phyloP scores from a whole-genome alignment of 1,284 basidiomycete species.

The Trichosporon coremiiforme region DNA sequence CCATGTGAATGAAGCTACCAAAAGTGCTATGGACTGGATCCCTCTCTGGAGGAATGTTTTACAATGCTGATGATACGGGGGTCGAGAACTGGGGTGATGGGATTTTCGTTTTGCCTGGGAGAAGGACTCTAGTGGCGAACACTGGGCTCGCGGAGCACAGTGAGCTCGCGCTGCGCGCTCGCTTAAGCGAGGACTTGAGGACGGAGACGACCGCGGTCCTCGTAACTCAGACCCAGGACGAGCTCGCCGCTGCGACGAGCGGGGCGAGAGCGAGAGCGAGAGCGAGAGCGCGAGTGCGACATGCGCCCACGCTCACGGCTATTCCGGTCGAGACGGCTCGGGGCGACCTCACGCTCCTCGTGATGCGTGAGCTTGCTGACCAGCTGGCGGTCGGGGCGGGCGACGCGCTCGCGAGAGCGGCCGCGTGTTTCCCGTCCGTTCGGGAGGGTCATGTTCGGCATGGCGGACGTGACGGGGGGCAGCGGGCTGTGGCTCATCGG shows the following conservation, averaged over 20 bases:
- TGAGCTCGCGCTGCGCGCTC: no score
- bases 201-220: constrained; percentile 21
- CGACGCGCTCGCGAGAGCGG: constrained; percentile 42
- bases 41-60: neutral
- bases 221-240: constrained; percentile 26
- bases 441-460: neutral
- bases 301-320: constrained; percentile 26
- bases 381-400: constrained; percentile 31
- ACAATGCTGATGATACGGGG: constrained; percentile 9
- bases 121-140: no score
- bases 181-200: constrained; percentile 22
- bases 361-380: constrained; percentile 38
- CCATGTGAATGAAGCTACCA: constrained; percentile 3
- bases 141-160: no score
- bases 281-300: constrained; percentile 23
- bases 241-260: constrained; percentile 20
- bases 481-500: constrained; percentile 17
- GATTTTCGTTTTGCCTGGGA: neutral
- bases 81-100: constrained; percentile 4
- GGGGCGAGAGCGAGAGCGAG: no score
- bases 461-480: constrained; percentile 24
- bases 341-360: constrained; percentile 49
- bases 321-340: constrained; percentile 30
- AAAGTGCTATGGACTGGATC: constrained; percentile 5
- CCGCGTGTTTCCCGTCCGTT: constrained; percentile 35